Evolutionary conservation across 352 stramenopile species (phyloP).

Genomic region (Elongisporangium senticosum): DNA sequence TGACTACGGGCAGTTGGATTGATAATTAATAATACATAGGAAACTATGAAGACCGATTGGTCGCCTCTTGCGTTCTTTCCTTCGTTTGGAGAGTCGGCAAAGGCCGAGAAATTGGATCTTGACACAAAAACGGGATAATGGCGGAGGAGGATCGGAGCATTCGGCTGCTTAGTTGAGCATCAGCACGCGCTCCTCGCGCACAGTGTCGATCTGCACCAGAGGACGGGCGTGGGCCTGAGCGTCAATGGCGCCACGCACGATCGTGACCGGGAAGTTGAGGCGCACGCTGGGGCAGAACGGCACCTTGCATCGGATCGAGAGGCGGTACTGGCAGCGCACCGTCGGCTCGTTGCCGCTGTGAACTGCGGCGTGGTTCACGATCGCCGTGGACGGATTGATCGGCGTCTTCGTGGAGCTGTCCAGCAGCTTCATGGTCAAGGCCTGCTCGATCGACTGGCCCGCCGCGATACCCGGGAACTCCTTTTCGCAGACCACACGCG

Average conservation of each 20-base stretch:
- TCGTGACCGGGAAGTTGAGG: slow-evolving; percentile 24
- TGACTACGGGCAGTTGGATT: not conserved
- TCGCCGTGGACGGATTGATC: slow-evolving; percentile 19
- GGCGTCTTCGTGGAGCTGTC: slow-evolving; percentile 10
- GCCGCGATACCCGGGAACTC: slow-evolving; percentile 20
- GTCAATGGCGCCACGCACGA: slow-evolving; percentile 9
- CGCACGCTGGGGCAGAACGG: slow-evolving; percentile 29
- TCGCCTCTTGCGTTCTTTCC: not conserved
- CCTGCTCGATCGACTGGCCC: slow-evolving; percentile 18
- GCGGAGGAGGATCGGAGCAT: not conserved
- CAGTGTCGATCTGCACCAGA: not conserved
- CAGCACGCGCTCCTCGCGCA: not conserved
- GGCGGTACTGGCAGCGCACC: slow-evolving; percentile 24
- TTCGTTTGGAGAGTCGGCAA: not conserved
- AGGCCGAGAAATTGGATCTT: not conserved
- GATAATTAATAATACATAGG: slow-evolving; percentile 1
- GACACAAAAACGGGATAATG: not conserved
- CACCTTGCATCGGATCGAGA: slow-evolving; percentile 28
- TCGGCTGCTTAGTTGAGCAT: not conserved
- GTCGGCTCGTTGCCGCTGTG: slow-evolving; percentile 11
- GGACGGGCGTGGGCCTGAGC: not conserved
- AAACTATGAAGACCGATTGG: not conserved
- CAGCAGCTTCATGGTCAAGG: slow-evolving; percentile 20
- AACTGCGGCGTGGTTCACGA: not conserved
- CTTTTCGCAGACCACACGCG: slow-evolving; percentile 15